Evolutionary conservation across 2,329 filamentous ascomycete genomes (phyloP), one percentile per base, ranked within the genome.

Genomic region (Thelonectria olida): DNA sequence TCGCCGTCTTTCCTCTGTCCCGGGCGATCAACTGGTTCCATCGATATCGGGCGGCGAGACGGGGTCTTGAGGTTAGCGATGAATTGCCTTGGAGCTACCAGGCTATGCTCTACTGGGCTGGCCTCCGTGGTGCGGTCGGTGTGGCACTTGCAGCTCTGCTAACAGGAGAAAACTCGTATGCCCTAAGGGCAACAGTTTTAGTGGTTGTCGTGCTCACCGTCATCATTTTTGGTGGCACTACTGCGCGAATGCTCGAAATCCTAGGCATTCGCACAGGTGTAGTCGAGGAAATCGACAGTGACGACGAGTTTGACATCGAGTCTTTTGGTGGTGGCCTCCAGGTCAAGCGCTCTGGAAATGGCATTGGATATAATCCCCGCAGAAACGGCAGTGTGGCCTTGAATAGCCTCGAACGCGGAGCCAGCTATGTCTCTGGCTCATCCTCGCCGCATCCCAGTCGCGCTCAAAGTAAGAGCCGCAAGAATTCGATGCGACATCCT

Each of bases 51-150:
- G 92, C 94, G 15, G 86, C 88, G 50, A 88, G 92, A 49, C 86
- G 90, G 54, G 93, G 93, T 22, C 63, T 76, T 58, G 91, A 97
- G 58, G 87, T 90, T 5, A 87, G 88, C 15, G 95, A 98, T 67
- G 96, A 98, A 76, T 81, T 99, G 34, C 96, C 96, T 0, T 96
- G 93, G 74, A 93, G 92, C 69, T 97, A 98, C 78, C 96, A 98
- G 78, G 93, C 92, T n/a, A 98, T 99, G 96, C 87, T 99, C n/a
- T 99, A 97, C 80, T 99, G 96, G 96, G 96, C 96, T 15, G 96
- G 96, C 23, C 84, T 99, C 27, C 92, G 96, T 64, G 96, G 96
- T 71, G 96, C 96, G 47, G 96, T 99, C 69, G 96, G 96, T 58
- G 96, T 99, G 34, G 96, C 96, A 2, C 84, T 99, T 47, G 96